phyloP scores from a whole-genome alignment of 495 filamentous ascomycete genomes.

The Usnea hakonensis region DNA sequence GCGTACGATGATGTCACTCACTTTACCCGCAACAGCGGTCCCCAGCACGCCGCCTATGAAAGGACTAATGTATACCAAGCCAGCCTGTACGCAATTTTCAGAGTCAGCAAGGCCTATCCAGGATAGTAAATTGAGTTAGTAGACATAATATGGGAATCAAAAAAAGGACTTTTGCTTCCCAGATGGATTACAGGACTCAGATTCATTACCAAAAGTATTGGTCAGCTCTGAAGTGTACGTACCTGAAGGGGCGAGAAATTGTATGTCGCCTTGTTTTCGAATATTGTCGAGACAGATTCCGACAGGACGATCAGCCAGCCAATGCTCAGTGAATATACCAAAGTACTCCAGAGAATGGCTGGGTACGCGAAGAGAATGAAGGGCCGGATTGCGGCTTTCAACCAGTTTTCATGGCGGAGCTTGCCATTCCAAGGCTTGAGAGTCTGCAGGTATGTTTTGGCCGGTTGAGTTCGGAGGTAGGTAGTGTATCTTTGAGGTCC shows the following conservation, averaged over 20 bases:
- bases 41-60: slow-evolving; percentile 86
- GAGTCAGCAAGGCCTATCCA: too few relatives aligned
- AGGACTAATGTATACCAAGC: slow-evolving; percentile 82
- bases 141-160: too few relatives aligned
- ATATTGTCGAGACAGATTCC: slow-evolving; percentile 74
- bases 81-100: too few relatives aligned
- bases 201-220: too few relatives aligned
- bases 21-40: slow-evolving; percentile 81
- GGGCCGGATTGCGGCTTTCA: slow-evolving; percentile 64
- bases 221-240: too few relatives aligned
- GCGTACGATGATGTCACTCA: slow-evolving; percentile 76
- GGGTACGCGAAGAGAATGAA: slow-evolving; percentile 85
- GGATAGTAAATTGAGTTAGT: too few relatives aligned
- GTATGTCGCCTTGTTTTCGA: slow-evolving; percentile 56
- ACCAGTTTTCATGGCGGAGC: slow-evolving; percentile 71
- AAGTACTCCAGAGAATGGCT: slow-evolving; percentile 79
- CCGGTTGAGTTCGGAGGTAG: slow-evolving; percentile 49
- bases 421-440: slow-evolving; percentile 70
- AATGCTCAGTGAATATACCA: slow-evolving; percentile 82
- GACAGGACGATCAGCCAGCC: slow-evolving; percentile 96
- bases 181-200: too few relatives aligned
- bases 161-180: too few relatives aligned
- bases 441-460: slow-evolving; percentile 60
- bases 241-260: slow-evolving; percentile 72
- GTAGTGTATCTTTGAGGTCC: slow-evolving; percentile 47